Evolutionary conservation across 1,139 yeast species (phyloP), one percentile per base, ranked within the genome.

Genomic region (Blastobotrys elegans): DNA sequence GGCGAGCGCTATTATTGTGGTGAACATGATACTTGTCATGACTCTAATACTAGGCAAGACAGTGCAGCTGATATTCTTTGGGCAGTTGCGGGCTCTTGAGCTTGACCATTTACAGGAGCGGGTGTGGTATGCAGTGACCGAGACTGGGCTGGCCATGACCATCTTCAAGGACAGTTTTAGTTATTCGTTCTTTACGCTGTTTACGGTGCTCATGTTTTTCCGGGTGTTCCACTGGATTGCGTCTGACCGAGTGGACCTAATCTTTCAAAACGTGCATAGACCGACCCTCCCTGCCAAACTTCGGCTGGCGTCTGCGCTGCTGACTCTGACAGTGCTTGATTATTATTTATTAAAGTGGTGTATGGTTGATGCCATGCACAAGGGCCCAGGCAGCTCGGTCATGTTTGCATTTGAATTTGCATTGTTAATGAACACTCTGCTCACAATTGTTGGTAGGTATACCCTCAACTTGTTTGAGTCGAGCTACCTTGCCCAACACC

Each of bases 371-470:
- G 33, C 26, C 16, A 4, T 27, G 7, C 6, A 5, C 20, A 16
- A 22, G 10, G 31, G 16, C 17, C 4, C 24, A 3, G 69, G 75
- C 40, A 31, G 56, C 2, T 56, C 77, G 63, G 61, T 65, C 60
- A 80, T 72, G 82, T 82, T 86, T 65, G 92, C 92, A 0, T 82
- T 87, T 62, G 94, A 86, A 57, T 84, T 84, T 63, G 82, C 86
- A 4, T 69, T 85, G 45, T 72, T 83, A 51, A 76, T 79, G 14
- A 72, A 84, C 24, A 84, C 81, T 45, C 64, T 80, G 18, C 56
- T 78, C 18, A 69, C 78, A 7, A 69, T 74, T 43, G 66, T 71
- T 17, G 68, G 75, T 36, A 79, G 81, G 58, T 71, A 77, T 48
- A 50, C 69, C 2, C 65, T 87, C 51, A 80, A 81, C 55, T 63